Evolutionary conservation across 129 eudicot species (phyloP), one percentile per base, ranked within the genome.

Genomic region (Silybum marianum): DNA sequence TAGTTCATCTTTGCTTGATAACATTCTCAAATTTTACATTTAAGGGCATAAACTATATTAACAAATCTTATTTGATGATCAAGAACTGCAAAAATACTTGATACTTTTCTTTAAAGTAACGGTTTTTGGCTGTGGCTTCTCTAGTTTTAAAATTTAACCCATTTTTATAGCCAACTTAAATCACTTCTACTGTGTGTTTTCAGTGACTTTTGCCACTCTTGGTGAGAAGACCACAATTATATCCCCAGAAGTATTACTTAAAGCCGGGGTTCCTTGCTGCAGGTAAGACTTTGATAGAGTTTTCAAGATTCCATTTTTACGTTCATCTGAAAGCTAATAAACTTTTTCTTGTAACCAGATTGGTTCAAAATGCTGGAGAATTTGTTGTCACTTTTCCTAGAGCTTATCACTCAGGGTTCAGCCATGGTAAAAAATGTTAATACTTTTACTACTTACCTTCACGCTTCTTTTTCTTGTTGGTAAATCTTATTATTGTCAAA

Each of bases 341-440:
- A 34, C 14, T 60, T 81, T 81, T 80, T 39, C 38, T 58, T 79
- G 80, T 68, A 77, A 79, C 51, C 82, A 94, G 99, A 89, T 75
- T 95, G 79, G 97, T 95, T 16, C 99, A 95, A 71, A 90, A 95
- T 87, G 88, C 95, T 25, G 97, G 97, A 77, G 99, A 95, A 32
- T 95, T 92, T 83, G 97, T 95, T 63, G 91, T 95, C 84, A 95
- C 99, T 51, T 95, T 95, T 80, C 99, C 97, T 9, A 87, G 99
- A 75, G 97, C 99, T 74, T 95, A 95, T 78, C 99, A 95, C 88
- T 92, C 95, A 0, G 99, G 98, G 62, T 95, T 95, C 30, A 95
- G 97, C 80, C 99, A 90, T 74, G 98, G 98, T 95, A 82, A 80
- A 82, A 80, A 75, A 46, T 60, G 73, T 42, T 40, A 73, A 58